Evolutionary conservation across 495 filamentous ascomycete genomes (phyloP), one percentile per base, ranked within the genome.

Genomic region (Talaromyces thailandensis): DNA sequence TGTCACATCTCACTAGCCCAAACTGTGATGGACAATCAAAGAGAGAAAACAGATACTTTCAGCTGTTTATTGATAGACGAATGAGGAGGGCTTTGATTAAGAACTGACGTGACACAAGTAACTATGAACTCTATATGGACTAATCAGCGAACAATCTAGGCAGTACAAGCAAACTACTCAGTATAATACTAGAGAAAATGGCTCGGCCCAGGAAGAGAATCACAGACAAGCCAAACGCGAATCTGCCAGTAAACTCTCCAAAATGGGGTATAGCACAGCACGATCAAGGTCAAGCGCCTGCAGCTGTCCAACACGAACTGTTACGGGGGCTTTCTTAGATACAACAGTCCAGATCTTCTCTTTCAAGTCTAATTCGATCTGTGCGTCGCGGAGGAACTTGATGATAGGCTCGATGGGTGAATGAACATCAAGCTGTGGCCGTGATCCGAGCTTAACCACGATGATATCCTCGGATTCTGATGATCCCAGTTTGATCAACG

Each of bases 211-310:
- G 14, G 35, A 40, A 9, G 9, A 40, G 35, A 40, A 40, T 40
- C 16, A 56, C 16, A 6, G 24, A 56, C 26, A 43, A 8, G 48
- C 24, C 4, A 35, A 62, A 25, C 73, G 32, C 9, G 52, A 60
- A 65, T 82, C 78, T 4, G 80, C 77, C 25, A 71, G 63, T 59
- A 81, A 70, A 59, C 75, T 67, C 64, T 83, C 80, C 48, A 78
- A 58, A 6, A 82, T 61, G 5, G 78, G 76, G 40, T 71, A 71
- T 45, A 75, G 67, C 18, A 81, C 43, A 4, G 58, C 62, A 4
- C 67, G 60, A 28, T 76, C 68, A 14, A 78, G 66, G 21, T 68
- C 67, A 62, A 79, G 29, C 11, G 67, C 35, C 61, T 64, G 51
- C 60, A 82, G 40, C 50, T 68, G 66, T 56, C 70, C 66, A 8